Base-by-base conservation (phyloP, 2,329 filamentous ascomycete species). In the Colletotrichum tabaci region DNA sequence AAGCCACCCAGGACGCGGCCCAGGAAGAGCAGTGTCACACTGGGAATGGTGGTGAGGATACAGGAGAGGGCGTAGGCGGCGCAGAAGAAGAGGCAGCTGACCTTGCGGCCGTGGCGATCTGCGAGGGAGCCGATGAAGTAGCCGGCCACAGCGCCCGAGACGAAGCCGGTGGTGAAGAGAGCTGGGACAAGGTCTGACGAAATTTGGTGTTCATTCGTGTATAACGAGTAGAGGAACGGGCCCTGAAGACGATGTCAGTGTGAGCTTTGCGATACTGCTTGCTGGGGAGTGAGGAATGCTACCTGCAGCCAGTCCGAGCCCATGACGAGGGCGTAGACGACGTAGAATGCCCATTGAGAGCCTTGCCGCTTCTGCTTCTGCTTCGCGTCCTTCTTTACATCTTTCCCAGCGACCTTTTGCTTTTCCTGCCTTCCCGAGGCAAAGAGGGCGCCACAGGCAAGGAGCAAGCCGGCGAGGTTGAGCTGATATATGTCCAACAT, bases 21-120 rank as follows among this genome's bases (percentile, higher is more conserved):
- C 1, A 83, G 66, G 64, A 89, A 86, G 6, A 91, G 80, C 13
- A 88, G 62, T 5, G 79, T 77, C 1, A 85, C 67, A 55, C 75
- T 75, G 18, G 73, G 73, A 15, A 75, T 61, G 13, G 76, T 76
- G 21, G 80, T 82, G 10, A 82, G 74, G 5, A 87, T 76, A 74
- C 88, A 89, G 0, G 87, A 88, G 3, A 87, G 77, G 0, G 87
- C 83, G 76, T 89, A 89, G 4, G 84, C 80, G 18, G 79, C 78
- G 79, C 89, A 91, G 78, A 89, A 90, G 21, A 82, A 79, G 12
- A 90, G 81, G 75, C 89, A 90, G 38, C 87, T 87, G 10, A 78
- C 79, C 63, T 83, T 84, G 58, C 88, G 85, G 21, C 87, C 87
- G 77, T 84, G 81, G n/a, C 80, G 80, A 75, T 89, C 86, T 18